Base-by-base conservation (phyloP, 2,329 filamentous ascomycete genomes). In the Epichloe gansuensis region DNA sequence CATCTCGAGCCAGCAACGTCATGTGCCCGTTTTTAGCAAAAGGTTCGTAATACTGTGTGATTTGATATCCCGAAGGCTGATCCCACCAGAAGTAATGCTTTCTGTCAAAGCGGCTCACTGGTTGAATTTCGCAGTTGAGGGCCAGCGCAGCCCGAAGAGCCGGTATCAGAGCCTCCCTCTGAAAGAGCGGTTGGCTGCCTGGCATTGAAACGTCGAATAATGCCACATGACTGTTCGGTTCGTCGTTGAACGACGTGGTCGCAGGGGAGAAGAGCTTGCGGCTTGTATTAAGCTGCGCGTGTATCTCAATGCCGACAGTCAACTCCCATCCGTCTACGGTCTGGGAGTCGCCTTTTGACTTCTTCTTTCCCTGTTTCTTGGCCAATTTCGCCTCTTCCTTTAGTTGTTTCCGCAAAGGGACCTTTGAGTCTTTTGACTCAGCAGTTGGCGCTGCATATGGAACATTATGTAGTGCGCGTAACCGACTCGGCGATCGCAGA, bases 41-140 rank as follows among this genome's bases (percentile, higher is more conserved):
- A 0, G 82, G 82, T 54, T 82, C 73, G 67, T 97, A 96, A 71
- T 91, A 97, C 65, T 98, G 93, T 2, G 93, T 98, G 57, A 98
- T 95, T 68, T 98, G 93, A 68, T 98, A 98, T 0, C 93, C 93
- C 0, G 88, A 80, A 0, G 93, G 93, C 68, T 98, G 93, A 67
- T 98, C 93, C 80, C 93, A 95, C 74, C 96, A 95, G 69, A 98
- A 97, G 70, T 98, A 98, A 69, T 98, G 93, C 67, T 98, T 98
- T 57, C 93, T 79, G 68, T 98, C 93, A 70, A 96, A 98, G 51
- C 81, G 81, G 67, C 90, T 95, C 60, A 80, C 76, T 1, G 70
- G 74, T 64, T 94, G 86, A 50, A 97, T 78, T 1, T 82, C 72
- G 68, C 93, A 97, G 54, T 85, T 80, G 45, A 98, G 74, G 0